Percentiles rank a stretch among this genome's conserved stretches.
phyloP scores from a whole-genome alignment of 73 alveolate species.

The Paramecium biaurelia region DNA sequence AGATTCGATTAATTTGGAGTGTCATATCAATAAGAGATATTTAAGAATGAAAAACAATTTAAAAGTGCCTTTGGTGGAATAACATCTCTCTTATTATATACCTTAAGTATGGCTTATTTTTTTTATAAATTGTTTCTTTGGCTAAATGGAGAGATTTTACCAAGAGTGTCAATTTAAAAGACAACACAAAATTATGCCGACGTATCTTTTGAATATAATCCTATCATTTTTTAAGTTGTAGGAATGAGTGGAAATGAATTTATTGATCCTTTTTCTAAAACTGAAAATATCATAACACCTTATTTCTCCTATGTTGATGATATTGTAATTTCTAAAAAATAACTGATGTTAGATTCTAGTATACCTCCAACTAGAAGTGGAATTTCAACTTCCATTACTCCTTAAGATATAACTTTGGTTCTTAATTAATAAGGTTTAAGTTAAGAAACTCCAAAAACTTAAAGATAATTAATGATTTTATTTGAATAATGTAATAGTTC shows the following conservation, averaged over 20 bases:
- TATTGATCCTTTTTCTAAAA: slow-evolving; percentile 13
- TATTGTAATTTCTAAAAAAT: background rate
- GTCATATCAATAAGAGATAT: background rate
- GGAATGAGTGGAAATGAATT: background rate
- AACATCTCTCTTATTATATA: background rate
- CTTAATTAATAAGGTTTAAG: background rate
- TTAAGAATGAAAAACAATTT: background rate
- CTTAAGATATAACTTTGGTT: background rate
- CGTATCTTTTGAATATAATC: background rate
- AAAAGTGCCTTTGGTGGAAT: slow-evolving; percentile 20
- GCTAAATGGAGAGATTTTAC: slow-evolving; percentile 31
- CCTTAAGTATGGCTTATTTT: background rate
- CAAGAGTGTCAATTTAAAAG: background rate
- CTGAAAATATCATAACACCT: slow-evolving; percentile 17
- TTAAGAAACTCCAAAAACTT: background rate
- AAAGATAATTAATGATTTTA: background rate
- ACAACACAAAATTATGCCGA: slow-evolving; percentile 20
- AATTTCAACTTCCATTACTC: background rate
- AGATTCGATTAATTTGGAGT: slow-evolving; percentile 35
- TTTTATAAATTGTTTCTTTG: slow-evolving; percentile 4
- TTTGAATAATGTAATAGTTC: background rate
- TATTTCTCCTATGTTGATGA: background rate
- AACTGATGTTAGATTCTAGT: background rate
- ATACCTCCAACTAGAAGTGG: background rate
- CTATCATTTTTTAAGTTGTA: background rate